Evolutionary conservation across 257 asterid species (phyloP).

Genomic region (Solanum peruvianum): DNA sequence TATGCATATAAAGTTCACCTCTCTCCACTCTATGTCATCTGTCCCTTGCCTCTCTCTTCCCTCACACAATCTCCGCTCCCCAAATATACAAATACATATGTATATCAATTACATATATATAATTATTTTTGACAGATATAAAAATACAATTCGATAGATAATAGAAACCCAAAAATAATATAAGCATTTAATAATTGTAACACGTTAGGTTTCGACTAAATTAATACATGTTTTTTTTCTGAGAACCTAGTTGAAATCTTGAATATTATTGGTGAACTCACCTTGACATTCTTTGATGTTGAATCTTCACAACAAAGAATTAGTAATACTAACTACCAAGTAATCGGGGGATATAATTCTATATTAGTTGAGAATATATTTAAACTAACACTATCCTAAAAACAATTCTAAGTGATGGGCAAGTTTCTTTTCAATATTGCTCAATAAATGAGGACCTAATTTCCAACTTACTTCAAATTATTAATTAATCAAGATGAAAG

Average conservation of each 20-base stretch:
- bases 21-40: too few species aligned
- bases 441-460: neutral
- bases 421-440: neutral
- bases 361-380: neutral
- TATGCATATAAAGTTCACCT: too few species aligned
- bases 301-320: neutral
- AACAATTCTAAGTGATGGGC: neutral
- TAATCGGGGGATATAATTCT: neutral
- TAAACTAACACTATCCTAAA: neutral
- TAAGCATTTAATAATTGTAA: neutral
- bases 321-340: neutral
- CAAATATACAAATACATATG: too few species aligned
- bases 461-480: neutral
- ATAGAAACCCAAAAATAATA: neutral
- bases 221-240: neutral
- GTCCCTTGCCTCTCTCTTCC: too few species aligned
- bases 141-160: too few species aligned
- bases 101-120: too few species aligned
- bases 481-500: neutral
- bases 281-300: neutral
- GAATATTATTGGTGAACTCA: neutral
- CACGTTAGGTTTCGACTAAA: neutral
- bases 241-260: neutral
- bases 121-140: too few species aligned
- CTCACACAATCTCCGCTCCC: too few species aligned